Conservation (phyloP, 768 basidiomycete genomes). For the Suillus paluster region DNA sequence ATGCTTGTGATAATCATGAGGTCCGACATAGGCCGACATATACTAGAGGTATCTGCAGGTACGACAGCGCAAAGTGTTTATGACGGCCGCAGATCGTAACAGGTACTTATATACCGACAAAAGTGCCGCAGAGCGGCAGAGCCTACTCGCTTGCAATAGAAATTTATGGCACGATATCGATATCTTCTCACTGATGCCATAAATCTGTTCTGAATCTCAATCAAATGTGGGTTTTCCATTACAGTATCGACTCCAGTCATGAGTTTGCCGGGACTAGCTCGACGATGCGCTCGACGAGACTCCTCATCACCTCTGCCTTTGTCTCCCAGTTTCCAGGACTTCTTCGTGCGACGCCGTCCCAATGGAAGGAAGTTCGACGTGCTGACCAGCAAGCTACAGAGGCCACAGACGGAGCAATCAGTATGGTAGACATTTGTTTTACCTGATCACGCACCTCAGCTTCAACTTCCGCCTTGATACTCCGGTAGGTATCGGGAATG, state of each 20-base stretch:
- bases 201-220: not conserved
- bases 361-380: conserved; percentile 42
- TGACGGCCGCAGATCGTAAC: not conserved
- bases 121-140: too few species aligned
- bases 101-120: not conserved
- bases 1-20: not conserved
- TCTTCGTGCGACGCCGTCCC: conserved; percentile 78
- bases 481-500: conserved; percentile 65
- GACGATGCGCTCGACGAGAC: conserved; percentile 69
- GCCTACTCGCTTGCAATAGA: conserved; percentile 3
- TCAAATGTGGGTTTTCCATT: not conserved
- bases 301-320: conserved; percentile 75
- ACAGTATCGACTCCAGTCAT: not conserved
- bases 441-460: conserved; percentile 60
- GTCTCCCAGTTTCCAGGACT: conserved; percentile 66
- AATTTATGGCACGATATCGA: not conserved
- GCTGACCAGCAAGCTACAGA: conserved; percentile 63
- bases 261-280: conserved; percentile 34
- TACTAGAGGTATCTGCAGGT: not conserved
- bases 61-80: too few species aligned
- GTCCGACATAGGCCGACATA: not conserved
- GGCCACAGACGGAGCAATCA: conserved; percentile 1
- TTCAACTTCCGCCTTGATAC: conserved; percentile 74
- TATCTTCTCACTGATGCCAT: not conserved
- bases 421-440: not conserved